A percentile compares a stretch with the other conserved stretches of the same genome.
Conservation (phyloP, 2,329 filamentous ascomycete species). For the Cytospora chrysosperma region DNA sequence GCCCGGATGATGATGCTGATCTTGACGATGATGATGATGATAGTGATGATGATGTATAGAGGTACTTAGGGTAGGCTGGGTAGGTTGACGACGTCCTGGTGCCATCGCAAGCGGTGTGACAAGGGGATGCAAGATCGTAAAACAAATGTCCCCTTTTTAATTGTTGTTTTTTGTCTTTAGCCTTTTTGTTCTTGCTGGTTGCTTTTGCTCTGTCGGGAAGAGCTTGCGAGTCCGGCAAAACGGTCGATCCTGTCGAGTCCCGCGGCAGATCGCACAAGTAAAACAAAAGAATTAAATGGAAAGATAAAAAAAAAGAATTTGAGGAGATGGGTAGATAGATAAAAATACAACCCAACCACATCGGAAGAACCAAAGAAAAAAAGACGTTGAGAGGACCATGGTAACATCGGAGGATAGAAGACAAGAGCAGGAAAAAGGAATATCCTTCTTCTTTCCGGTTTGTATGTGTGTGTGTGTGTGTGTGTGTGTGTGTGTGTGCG, state of each 20-base stretch:
- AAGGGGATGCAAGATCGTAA: constrained; percentile 16
- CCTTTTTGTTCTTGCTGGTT: background rate
- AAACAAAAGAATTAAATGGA: too few relatives aligned
- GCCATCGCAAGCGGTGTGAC: constrained; percentile 12
- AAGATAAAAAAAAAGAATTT: too few relatives aligned
- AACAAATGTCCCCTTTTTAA: too few relatives aligned
- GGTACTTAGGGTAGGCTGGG: too few relatives aligned
- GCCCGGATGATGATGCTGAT: too few relatives aligned
- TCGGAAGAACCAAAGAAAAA: background rate
- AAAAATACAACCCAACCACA: too few relatives aligned
- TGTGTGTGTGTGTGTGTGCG: too few relatives aligned
- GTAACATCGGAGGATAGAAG: background rate
- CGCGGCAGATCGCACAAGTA: background rate
- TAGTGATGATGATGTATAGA: background rate
- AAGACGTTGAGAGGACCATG: background rate
- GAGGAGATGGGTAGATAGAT: too few relatives aligned
- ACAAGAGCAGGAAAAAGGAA: too few relatives aligned
- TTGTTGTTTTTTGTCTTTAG: too few relatives aligned
- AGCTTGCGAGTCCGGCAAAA: constrained; percentile 10
- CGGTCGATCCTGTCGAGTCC: background rate
- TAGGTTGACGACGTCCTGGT: background rate
- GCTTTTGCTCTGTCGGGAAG: constrained; percentile 4
- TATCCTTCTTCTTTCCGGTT: background rate
- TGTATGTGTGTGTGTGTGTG: too few relatives aligned
- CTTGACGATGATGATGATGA: too few relatives aligned